Evolutionary conservation across 495 filamentous ascomycete species (phyloP).

Genomic region (Opeltia flavorubescens): DNA sequence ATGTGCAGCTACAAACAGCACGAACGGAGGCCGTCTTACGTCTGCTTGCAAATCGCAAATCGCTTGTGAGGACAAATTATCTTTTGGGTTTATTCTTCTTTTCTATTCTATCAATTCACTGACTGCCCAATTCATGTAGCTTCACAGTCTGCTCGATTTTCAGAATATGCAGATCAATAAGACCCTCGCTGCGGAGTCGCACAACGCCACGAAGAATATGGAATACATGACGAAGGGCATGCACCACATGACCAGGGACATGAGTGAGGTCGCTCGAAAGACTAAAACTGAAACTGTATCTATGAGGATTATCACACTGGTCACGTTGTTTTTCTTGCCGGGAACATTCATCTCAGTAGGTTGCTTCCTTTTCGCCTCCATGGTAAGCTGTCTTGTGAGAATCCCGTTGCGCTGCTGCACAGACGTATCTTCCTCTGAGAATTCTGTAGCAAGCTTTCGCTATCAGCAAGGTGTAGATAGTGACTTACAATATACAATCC

Average conservation of each 20-base stretch:
- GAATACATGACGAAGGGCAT: conserved; percentile 19
- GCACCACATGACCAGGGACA: no score
- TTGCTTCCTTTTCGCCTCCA: no score
- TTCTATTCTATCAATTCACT: not conserved
- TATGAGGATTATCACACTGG: conserved; percentile 27
- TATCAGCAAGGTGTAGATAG: no score
- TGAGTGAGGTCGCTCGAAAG: conserved; percentile 21
- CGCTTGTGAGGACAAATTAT: conserved; percentile 2
- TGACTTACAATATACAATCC: no score
- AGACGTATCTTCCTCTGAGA: no score
- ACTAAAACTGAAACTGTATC: conserved; percentile 26
- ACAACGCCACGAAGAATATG: conserved; percentile 15
- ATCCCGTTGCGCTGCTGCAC: no score
- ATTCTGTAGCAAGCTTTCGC: no score
- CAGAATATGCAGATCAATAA: conserved; percentile 9
- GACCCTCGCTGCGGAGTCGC: conserved; percentile 7
- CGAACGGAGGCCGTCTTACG: conserved; percentile 3
- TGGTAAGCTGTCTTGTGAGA: no score
- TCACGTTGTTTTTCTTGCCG: conserved; percentile 27
- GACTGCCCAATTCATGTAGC: conserved; percentile 1
- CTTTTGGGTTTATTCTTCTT: not conserved
- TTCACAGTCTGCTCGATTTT: conserved; percentile 8
- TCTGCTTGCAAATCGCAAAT: conserved; percentile 6
- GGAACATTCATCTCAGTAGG: conserved; percentile 27
- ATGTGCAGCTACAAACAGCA: conserved; percentile 6